Base-by-base conservation (phyloP, 2,329 filamentous ascomycete genomes). In the Ascochyta viciae-villosae region DNA sequence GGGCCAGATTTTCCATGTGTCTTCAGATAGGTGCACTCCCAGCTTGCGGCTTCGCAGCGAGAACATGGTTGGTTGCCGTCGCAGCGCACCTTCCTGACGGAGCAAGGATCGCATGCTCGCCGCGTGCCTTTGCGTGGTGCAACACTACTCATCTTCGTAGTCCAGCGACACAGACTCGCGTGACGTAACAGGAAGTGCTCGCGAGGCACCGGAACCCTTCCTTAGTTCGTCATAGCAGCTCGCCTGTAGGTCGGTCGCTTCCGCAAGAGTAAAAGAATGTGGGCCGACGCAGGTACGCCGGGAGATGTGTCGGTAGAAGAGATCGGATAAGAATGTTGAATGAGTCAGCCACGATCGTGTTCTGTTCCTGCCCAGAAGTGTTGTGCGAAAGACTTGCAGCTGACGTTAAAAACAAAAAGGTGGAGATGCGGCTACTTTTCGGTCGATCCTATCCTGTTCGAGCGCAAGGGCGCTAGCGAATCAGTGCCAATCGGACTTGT, bases 11-110 rank as follows among this genome's bases (percentile, higher is more conserved):
- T 74, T 9, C 70, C 70, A 50, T 74, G 72, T 3, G 69, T 73
- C 50, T 74, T 74, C 37, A 74, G 62, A 55, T 72, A 74, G 24
- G 72, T 74, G 54, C 72, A 74, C 39, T 72, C 71, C 71, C 70
- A 74, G n/a, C 66, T 69, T 27, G 71, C 71, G 16, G 70, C 69
- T 34, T 64, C 59, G 48, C 72, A 74, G 38, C 71, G 64, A 22
- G 67, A 66, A 51, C 72, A 74, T 27, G 72, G 72, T 46, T 70
- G 65, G 27, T 70, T 70, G 43, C 72, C 72, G 45, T 74, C 71
- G 34, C 72, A 74, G 44, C 71, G 62, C 24, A 74, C 68, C 54
- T 74, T 74, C 38, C 72, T 63, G 50, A 74, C 65, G 27, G 71
- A 73, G 44, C 72, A 74, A 46, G 71, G 69, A 50, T 74, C 72